phyloP scores from a whole-genome alignment of 208 protist species.

The Leishmania aethiopica region DNA sequence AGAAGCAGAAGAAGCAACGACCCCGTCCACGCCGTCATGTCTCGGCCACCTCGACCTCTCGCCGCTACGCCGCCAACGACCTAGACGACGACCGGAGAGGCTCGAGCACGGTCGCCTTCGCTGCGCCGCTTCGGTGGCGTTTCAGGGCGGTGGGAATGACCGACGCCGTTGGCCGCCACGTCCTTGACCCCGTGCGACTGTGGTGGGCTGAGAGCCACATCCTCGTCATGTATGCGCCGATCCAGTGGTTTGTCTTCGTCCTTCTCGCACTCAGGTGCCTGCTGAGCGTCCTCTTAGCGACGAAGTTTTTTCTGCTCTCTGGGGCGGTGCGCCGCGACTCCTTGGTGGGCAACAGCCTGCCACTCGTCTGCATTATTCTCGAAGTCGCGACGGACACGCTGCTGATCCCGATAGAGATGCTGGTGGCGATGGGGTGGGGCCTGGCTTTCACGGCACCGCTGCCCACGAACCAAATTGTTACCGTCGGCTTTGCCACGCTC shows the following conservation, averaged over 20 bases:
- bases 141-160: background rate
- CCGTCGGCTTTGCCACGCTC: slow-evolving; percentile 36
- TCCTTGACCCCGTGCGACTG: slow-evolving; percentile 3
- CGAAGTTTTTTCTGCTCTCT: slow-evolving; percentile 32
- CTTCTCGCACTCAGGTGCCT: slow-evolving; percentile 40
- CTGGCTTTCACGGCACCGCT: slow-evolving; percentile 44
- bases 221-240: slow-evolving; percentile 51
- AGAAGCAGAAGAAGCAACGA: background rate
- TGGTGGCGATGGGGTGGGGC: slow-evolving; percentile 65
- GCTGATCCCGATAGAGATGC: slow-evolving; percentile 51
- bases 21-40: background rate
- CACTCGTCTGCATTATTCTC: slow-evolving; percentile 33
- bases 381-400: slow-evolving; percentile 23
- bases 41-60: background rate
- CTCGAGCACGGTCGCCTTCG: background rate
- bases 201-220: slow-evolving; percentile 38
- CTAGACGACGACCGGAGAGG: background rate
- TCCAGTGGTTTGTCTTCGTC: slow-evolving; percentile 58
- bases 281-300: slow-evolving; percentile 35
- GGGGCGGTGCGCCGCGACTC: background rate
- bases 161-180: background rate
- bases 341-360: slow-evolving; percentile 8
- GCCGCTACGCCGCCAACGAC: background rate
- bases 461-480: slow-evolving; percentile 35
- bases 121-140: background rate